Evolutionary conservation across 176 grass and related monocot genomes (phyloP).

Genomic region (Tillandsia fasciculata): DNA sequence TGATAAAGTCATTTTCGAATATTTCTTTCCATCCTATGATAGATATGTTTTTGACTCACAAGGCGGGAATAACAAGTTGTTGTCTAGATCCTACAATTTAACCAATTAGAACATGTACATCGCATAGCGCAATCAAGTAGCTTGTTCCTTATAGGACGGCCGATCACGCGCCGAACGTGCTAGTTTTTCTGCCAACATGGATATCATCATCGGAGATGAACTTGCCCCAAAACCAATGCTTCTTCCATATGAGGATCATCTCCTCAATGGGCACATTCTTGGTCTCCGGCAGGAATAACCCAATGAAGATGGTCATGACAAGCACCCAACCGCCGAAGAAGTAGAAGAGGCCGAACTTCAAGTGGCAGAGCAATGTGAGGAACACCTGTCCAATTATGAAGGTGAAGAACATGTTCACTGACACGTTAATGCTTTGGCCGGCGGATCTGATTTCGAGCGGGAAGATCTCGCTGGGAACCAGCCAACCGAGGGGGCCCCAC

Average conservation of each 20-base stretch:
- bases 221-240: background rate
- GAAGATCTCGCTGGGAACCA: slow-evolving; percentile 10
- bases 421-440: slow-evolving; percentile 19
- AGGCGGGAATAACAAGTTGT: too few relatives aligned
- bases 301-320: background rate
- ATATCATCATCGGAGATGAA: background rate
- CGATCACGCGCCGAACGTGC: too few relatives aligned
- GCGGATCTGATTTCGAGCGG: slow-evolving; percentile 7
- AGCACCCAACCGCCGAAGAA: slow-evolving; percentile 1
- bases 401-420: slow-evolving; percentile 8
- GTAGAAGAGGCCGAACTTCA: background rate
- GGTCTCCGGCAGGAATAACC: background rate
- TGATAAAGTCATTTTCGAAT: too few relatives aligned
- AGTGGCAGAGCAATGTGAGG: background rate
- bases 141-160: too few relatives aligned
- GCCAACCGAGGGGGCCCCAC: slow-evolving; percentile 17
- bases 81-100: too few relatives aligned
- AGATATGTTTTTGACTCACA: too few relatives aligned
- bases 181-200: too few relatives aligned
- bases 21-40: too few relatives aligned
- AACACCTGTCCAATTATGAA: background rate
- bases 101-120: too few relatives aligned
- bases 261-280: background rate
- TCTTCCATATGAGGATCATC: background rate
- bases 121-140: too few relatives aligned